Percentiles rank a stretch among this genome's conserved stretches.
These are phyloP conservation scores for Stylosanthes scabra DNA, from an alignment of 331 rosid species.

Conservation along the genomic window DNA sequence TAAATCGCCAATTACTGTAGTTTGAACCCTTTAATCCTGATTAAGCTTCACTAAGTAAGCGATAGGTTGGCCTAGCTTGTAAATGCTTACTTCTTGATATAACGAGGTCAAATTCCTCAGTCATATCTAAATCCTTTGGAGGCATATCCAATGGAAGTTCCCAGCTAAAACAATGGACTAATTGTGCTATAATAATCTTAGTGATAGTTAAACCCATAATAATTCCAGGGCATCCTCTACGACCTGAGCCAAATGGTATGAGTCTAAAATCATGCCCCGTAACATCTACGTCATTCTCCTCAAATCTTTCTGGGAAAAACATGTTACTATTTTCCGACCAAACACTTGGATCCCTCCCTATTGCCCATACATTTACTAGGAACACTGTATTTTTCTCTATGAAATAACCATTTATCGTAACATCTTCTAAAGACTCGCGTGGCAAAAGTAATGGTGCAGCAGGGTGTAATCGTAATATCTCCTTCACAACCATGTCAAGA, in stretches of 20 bases:
- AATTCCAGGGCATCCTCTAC: slow-evolving; percentile 50
- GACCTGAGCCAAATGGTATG: slow-evolving; percentile 57
- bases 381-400: slow-evolving; percentile 38
- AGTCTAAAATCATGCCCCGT: slow-evolving; percentile 45
- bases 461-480: slow-evolving; percentile 41
- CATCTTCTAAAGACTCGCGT: slow-evolving; percentile 32
- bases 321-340: slow-evolving; percentile 49
- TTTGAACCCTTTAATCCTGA: no score
- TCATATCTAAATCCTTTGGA: slow-evolving; percentile 45
- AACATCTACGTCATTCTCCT: background rate
- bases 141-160: slow-evolving; percentile 40
- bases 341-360: slow-evolving; percentile 46
- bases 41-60: background rate
- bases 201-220: slow-evolving; percentile 38
- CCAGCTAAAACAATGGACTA: slow-evolving; percentile 60
- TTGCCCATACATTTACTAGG: slow-evolving; percentile 42
- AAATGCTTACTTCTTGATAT: slow-evolving; percentile 39
- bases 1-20: no score
- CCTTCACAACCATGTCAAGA: slow-evolving; percentile 49
- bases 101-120: slow-evolving; percentile 45
- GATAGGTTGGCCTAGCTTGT: slow-evolving; percentile 40
- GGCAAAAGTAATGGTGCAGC: slow-evolving; percentile 35
- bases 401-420: slow-evolving; percentile 36
- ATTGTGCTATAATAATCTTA: slow-evolving; percentile 36
- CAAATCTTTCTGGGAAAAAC: slow-evolving; percentile 53